Percentiles rank a stretch among this genome's conserved stretches.
phyloP scores from a whole-genome alignment of 352 stramenopile species.

The Elongisporangium anandrum region DNA sequence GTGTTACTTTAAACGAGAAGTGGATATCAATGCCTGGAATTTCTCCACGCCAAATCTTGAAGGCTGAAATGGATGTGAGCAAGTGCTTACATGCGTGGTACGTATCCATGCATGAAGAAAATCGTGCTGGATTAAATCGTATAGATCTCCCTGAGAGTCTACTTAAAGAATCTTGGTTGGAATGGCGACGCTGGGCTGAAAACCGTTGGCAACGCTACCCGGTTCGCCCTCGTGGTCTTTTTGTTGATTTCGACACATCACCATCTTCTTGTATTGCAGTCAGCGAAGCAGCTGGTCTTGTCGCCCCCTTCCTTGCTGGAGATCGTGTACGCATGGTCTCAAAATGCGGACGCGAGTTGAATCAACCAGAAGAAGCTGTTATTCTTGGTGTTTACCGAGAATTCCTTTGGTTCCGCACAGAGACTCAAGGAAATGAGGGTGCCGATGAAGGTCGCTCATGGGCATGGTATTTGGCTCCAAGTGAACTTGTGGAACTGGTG shows the following conservation, averaged over 20 bases:
- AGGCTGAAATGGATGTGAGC: conserved; percentile 88
- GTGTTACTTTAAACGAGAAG: conserved; percentile 94
- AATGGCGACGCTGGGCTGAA: conserved; percentile 84
- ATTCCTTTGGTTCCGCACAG: conserved; percentile 93
- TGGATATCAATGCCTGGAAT: conserved; percentile 88
- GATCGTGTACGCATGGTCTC: conserved; percentile 93
- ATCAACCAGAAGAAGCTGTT: conserved; percentile 95
- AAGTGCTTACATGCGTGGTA: conserved; percentile 86
- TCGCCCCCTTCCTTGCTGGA: conserved; percentile 87
- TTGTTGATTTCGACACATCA: conserved; percentile 93
- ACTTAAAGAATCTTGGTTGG: conserved; percentile 66
- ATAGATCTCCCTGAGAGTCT: conserved; percentile 42
- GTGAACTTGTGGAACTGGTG: conserved; percentile 85
- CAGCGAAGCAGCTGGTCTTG: conserved; percentile 87
- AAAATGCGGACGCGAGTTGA: conserved; percentile 92
- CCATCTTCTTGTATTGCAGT: conserved; percentile 84
- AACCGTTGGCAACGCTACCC: conserved; percentile 81
- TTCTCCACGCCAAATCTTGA: conserved; percentile 63
- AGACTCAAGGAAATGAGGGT: conserved; percentile 96
- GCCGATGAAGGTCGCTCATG: conserved; percentile 89
- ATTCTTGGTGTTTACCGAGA: conserved; percentile 92
- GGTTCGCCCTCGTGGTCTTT: conserved; percentile 81
- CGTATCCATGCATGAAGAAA: conserved; percentile 37
- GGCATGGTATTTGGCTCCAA: conserved; percentile 95
- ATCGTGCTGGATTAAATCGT: conserved; percentile 1